Percentiles rank a stretch among this genome's conserved stretches.
phyloP scores from a whole-genome alignment of 805 yeast genomes.

The Pachysolen tannophilus region DNA sequence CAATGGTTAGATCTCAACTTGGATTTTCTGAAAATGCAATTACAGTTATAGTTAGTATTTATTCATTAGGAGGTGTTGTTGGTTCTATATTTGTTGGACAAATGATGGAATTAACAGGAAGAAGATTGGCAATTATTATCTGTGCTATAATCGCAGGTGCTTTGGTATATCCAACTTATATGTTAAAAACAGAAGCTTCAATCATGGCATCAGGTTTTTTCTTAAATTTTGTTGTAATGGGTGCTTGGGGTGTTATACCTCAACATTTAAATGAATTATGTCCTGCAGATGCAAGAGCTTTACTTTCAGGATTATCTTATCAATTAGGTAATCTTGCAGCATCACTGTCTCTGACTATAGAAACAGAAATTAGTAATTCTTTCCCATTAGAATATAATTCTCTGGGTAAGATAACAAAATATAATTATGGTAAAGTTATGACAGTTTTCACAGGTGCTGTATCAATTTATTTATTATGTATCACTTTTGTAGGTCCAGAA shows the following conservation, averaged over 20 bases:
- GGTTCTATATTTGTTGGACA: slow-evolving; percentile 40
- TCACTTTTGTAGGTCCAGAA: slow-evolving; percentile 55
- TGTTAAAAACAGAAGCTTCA: slow-evolving; percentile 32
- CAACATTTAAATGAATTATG: slow-evolving; percentile 53
- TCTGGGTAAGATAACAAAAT: slow-evolving; percentile 21
- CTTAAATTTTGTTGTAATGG: slow-evolving; percentile 57
- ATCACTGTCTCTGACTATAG: slow-evolving; percentile 60
- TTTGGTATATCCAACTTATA: slow-evolving; percentile 56
- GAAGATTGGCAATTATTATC: slow-evolving; percentile 42
- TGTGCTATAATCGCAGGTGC: slow-evolving; percentile 52
- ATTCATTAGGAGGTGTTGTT: slow-evolving; percentile 46
- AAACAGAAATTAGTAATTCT: slow-evolving; percentile 51
- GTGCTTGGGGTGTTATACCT: slow-evolving; percentile 65
- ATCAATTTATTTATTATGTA: slow-evolving; percentile 39
- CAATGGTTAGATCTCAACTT: slow-evolving; percentile 40
- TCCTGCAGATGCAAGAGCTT: slow-evolving; percentile 54
- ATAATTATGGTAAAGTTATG: slow-evolving; percentile 55
- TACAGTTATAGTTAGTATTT: slow-evolving; percentile 47
- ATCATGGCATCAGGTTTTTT: slow-evolving; percentile 54
- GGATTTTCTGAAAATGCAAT: slow-evolving; percentile 31
- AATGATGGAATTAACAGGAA: slow-evolving; percentile 16
- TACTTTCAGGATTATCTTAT: slow-evolving; percentile 55
- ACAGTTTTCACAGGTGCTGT: slow-evolving; percentile 60
- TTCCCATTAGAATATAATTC: slow-evolving; percentile 32
- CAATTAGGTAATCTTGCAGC: slow-evolving; percentile 64